Evolutionary conservation across 495 filamentous ascomycete species (phyloP).

Genomic region (Podospora fimiseda): DNA sequence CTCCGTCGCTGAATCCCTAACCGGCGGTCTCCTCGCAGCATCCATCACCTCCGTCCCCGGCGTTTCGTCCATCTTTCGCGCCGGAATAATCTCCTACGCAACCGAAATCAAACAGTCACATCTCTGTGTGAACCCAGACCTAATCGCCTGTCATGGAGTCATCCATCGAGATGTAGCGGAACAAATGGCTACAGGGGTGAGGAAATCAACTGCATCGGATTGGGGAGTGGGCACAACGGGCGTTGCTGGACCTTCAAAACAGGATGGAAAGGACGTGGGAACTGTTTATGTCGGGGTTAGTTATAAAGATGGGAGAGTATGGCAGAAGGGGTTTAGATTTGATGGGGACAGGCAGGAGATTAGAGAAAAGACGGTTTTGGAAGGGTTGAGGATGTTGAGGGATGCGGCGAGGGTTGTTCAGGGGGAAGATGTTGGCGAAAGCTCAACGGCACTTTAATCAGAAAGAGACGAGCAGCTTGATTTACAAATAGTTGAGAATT

Average conservation of each 20-base stretch:
- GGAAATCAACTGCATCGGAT: slow-evolving; percentile 13
- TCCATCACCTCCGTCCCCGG: slow-evolving; percentile 24
- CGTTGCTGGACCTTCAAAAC: slow-evolving; percentile 23
- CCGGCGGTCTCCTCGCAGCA: slow-evolving; percentile 24
- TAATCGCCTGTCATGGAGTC: slow-evolving; percentile 28
- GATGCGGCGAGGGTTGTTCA: too few species aligned
- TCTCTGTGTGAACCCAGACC: slow-evolving; percentile 19
- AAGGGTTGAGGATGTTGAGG: slow-evolving; percentile 19
- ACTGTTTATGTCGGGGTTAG: slow-evolving; percentile 25
- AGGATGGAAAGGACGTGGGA: slow-evolving; percentile 24
- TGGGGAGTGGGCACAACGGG: slow-evolving; percentile 16
- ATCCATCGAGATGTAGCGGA: slow-evolving; percentile 26
- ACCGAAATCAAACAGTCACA: slow-evolving; percentile 25
- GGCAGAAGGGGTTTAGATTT: slow-evolving; percentile 18
- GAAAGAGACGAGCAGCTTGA: too few species aligned
- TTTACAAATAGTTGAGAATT: too few species aligned
- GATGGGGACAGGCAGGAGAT: slow-evolving; percentile 19
- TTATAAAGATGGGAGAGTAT: neutral
- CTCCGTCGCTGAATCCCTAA: slow-evolving; percentile 29
- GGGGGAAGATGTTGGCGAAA: too few species aligned
- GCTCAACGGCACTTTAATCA: too few species aligned
- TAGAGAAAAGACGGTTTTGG: slow-evolving; percentile 19
- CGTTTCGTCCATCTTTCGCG: slow-evolving; percentile 25
- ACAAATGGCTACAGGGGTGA: slow-evolving; percentile 28
- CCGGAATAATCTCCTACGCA: slow-evolving; percentile 29